Conservation (phyloP, 768 basidiomycete genomes). For the Mycena crocata region DNA sequence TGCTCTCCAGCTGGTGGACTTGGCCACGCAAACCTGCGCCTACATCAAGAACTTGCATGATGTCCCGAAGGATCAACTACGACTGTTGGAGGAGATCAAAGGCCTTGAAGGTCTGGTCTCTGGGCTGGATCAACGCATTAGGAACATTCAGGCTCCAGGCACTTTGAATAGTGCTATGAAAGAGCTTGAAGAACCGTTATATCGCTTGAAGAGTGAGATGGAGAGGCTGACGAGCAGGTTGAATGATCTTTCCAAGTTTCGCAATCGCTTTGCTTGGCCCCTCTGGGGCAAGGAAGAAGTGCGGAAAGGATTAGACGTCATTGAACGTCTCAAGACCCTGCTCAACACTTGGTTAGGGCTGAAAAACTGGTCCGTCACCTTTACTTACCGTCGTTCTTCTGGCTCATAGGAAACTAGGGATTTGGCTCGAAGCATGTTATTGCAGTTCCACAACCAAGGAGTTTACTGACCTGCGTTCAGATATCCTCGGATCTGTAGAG, state of each 20-base stretch:
- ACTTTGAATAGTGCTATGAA: neutral
- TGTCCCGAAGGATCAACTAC: conserved; percentile 5
- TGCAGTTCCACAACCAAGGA: too few relatives aligned
- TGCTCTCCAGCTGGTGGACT: conserved; percentile 9
- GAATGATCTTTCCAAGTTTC: neutral
- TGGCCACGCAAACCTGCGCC: neutral
- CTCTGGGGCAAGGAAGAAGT: conserved; percentile 5
- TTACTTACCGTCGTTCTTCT: neutral
- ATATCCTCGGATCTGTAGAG: too few relatives aligned
- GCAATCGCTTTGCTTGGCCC: neutral
- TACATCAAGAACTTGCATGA: conserved; percentile 3
- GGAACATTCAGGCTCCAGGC: neutral
- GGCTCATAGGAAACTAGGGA: neutral
- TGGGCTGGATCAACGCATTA: neutral
- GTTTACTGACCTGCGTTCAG: neutral
- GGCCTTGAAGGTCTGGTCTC: neutral
- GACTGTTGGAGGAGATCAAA: conserved; percentile 1
- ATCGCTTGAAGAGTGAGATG: neutral
- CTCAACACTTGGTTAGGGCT: too few relatives aligned
- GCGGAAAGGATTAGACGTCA: neutral
- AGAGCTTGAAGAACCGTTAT: neutral
- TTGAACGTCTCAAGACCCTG: neutral
- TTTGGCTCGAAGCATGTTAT: neutral
- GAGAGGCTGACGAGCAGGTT: neutral
- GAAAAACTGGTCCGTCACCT: neutral